phyloP scores from a whole-genome alignment of 257 asterid genomes.

The Solanum arcanum region DNA sequence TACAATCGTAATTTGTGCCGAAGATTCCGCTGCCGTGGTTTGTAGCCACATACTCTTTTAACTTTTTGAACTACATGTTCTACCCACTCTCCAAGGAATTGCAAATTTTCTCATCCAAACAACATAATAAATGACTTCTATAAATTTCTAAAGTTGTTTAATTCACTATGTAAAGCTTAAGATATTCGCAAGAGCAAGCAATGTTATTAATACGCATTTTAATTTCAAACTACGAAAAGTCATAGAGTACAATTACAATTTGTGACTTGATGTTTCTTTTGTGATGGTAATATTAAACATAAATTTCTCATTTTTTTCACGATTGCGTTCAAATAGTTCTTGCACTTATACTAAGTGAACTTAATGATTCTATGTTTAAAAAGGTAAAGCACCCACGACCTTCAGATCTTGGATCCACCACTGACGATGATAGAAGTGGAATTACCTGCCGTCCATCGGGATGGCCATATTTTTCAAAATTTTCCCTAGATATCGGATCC shows the following conservation, averaged over 20 bases:
- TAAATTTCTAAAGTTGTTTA: no score
- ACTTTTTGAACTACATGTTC: neutral
- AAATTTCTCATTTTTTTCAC: neutral
- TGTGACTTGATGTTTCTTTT: neutral
- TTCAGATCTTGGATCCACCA: neutral
- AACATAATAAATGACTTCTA: neutral
- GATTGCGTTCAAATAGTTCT: neutral
- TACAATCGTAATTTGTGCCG: neutral
- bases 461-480: conserved; percentile 96
- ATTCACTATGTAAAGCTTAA: neutral
- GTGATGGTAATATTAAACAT: neutral
- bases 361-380: neutral
- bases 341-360: neutral
- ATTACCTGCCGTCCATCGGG: conserved; percentile 99
- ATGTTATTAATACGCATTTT: neutral
- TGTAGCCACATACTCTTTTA: neutral
- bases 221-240: neutral
- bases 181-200: neutral
- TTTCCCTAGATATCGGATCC: conserved; percentile 93
- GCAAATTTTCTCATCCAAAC: neutral
- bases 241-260: neutral
- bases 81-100: neutral
- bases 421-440: neutral
- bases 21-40: neutral
- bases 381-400: neutral